Base-by-base conservation (phyloP, 1,284 basidiomycete species). In the Volvariella volvacea region DNA sequence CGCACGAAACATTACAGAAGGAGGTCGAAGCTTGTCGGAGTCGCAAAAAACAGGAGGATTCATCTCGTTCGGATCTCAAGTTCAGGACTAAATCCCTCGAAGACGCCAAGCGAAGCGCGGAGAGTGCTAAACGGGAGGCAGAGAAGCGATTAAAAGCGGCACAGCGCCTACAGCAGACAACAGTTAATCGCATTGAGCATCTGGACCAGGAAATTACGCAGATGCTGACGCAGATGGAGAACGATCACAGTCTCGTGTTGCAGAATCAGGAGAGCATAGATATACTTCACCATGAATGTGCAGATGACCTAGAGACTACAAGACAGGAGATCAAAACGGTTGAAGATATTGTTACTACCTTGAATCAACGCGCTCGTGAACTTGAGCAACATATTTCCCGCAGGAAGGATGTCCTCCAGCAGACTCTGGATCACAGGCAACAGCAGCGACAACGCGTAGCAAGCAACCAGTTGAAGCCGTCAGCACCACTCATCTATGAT, bases 1-100 rank as follows among this genome's bases (percentile, higher is more conserved):
- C 83, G 15, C 88, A 81, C 56, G 64, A 73, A 21, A 63, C 70
- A 17, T 74, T 97, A 31, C 81, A 90, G 56, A 62, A 64, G 4
- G 84, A 92, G 53, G 71, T 97, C 31, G 83, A 86, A 22, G 73
- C 78, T 17, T 77, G 87, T 41, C 79, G 92, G 15, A 77, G 76
- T 43, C 76, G 78, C 48, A 92, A 92, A 61, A 84, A 84, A 40
- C 78, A 84, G 50, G 94, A 97, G 59, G 95, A 97, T 55, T 71
- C 71, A 2, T 76, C 78, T 20, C 78, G 89, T 44, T 65, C 76
- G 21, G 91, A 96, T 58, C 68, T 91, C 45, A 94, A 92, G 61
- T 62, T 76, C 16, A 80, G 83, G 43, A 88, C 88, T 42, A 94
- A 94, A 63, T 64, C 71, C 0, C 71, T 96, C 4, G 94, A 98